A percentile compares a stretch with the other conserved stretches of the same genome.
phyloP scores from a whole-genome alignment of 2,329 filamentous ascomycete genomes.

The Berkeleyomyces basicola region DNA sequence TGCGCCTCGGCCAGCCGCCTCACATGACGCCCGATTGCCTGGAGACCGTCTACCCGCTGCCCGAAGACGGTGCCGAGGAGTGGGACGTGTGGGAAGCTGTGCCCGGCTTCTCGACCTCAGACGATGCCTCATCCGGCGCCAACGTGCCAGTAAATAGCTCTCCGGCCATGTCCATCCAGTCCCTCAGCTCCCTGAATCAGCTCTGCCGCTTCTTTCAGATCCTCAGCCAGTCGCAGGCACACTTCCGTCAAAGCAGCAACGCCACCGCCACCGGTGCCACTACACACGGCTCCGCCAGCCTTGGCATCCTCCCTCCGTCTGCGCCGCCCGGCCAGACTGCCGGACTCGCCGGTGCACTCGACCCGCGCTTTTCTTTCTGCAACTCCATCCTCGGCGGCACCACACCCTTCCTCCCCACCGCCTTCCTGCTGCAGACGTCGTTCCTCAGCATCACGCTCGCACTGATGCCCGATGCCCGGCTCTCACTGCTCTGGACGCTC shows the following conservation, averaged over 20 bases:
- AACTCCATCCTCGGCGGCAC: conserved; percentile 23
- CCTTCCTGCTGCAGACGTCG: conserved; percentile 23
- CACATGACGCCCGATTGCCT: conserved; percentile 34
- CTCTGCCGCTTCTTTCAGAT: conserved; percentile 25
- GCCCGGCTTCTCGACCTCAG: conserved; percentile 21
- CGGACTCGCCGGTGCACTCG: conserved; percentile 21
- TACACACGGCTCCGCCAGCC: conserved; percentile 8
- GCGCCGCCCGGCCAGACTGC: not conserved
- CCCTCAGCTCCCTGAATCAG: conserved; percentile 28
- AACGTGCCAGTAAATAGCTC: not conserved
- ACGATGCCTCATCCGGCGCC: not conserved
- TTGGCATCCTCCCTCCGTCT: conserved; percentile 16
- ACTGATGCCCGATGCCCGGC: conserved; percentile 20
- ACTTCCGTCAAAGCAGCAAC: conserved; percentile 1
- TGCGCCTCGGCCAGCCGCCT: conserved; percentile 32
- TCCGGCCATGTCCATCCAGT: conserved; percentile 19
- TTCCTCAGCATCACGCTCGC: conserved; percentile 24
- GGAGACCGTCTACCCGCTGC: conserved; percentile 29
- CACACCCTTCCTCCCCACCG: conserved; percentile 22
- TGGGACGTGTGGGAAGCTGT: conserved; percentile 55
- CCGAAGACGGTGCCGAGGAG: conserved; percentile 54
- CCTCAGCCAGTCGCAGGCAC: conserved; percentile 17
- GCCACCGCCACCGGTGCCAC: not conserved
- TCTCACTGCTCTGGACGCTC: conserved; percentile 23
- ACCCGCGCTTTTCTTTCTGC: conserved; percentile 23